These are phyloP conservation scores for Pueraria montana DNA, from an alignment of 306 rosid species.

Conservation along the genomic window DNA sequence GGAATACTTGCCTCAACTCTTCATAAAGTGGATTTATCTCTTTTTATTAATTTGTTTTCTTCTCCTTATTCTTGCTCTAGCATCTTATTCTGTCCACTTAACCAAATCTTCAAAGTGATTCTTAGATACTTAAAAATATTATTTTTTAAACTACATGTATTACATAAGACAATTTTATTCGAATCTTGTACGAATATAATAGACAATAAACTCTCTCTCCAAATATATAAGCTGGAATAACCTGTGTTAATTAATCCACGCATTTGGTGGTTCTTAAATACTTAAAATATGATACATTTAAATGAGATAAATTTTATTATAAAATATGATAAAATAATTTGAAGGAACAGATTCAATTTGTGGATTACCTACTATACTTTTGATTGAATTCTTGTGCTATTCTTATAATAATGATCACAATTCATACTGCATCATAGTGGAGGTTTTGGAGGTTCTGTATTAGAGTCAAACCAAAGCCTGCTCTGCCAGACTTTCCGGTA, in stretches of 20 bases:
- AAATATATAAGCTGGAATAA: no score
- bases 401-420: slow-evolving; percentile 4
- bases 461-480: background rate
- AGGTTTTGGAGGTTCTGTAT: slow-evolving; percentile 2
- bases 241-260: no score
- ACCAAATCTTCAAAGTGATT: slow-evolving; percentile 32
- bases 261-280: slow-evolving; percentile 10
- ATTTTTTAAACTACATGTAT: no score
- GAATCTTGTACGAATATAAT: no score
- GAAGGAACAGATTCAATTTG: background rate
- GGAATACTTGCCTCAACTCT: background rate
- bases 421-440: background rate
- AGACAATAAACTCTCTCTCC: no score
- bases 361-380: slow-evolving; percentile 9
- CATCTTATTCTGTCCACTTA: slow-evolving; percentile 27
- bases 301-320: background rate
- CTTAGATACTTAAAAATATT: slow-evolving; percentile 5
- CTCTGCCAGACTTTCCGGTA: background rate
- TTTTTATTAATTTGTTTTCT: background rate
- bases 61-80: background rate
- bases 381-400: background rate
- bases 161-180: no score
- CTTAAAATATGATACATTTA: slow-evolving; percentile 23
- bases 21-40: slow-evolving; percentile 7
- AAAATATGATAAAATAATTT: background rate